These are phyloP conservation scores for Apium graveolens DNA, from an alignment of 129 eudicot genomes.

Conservation along the genomic window DNA sequence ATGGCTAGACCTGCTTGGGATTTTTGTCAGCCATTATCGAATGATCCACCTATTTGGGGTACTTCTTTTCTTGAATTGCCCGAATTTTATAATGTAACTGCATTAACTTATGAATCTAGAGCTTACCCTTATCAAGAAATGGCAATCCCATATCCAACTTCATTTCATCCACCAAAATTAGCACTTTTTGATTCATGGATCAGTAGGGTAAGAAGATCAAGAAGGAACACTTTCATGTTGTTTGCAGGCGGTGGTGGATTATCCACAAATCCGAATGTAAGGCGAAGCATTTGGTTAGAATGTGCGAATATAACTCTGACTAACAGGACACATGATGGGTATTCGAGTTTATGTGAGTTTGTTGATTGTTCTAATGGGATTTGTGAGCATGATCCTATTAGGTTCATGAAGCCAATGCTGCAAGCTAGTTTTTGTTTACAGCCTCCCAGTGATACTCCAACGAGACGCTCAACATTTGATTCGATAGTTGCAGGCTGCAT, in stretches of 20 bases:
- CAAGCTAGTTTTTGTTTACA: constrained; percentile 77
- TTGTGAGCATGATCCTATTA: constrained; percentile 83
- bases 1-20: constrained; percentile 84
- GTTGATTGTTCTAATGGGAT: constrained; percentile 77
- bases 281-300: constrained; percentile 73
- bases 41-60: constrained; percentile 58
- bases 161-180: constrained; percentile 79
- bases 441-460: constrained; percentile 92
- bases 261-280: constrained; percentile 52
- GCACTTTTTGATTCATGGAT: constrained; percentile 58
- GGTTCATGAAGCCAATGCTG: constrained; percentile 84
- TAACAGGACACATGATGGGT: constrained; percentile 9
- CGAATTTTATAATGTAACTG: constrained; percentile 57
- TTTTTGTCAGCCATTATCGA: constrained; percentile 40
- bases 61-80: constrained; percentile 67
- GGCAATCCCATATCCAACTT: constrained; percentile 69
- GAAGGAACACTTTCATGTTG: constrained; percentile 44
- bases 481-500: constrained; percentile 75
- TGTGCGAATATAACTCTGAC: constrained; percentile 29
- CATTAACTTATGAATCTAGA: constrained; percentile 48
- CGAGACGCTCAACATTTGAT: constrained; percentile 73
- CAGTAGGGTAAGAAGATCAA: constrained; percentile 38
- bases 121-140: constrained; percentile 84
- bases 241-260: constrained; percentile 93
- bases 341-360: constrained; percentile 49